Evolutionary conservation across 768 basidiomycete species (phyloP).

Genomic region (Boletus subcaerulescens): DNA sequence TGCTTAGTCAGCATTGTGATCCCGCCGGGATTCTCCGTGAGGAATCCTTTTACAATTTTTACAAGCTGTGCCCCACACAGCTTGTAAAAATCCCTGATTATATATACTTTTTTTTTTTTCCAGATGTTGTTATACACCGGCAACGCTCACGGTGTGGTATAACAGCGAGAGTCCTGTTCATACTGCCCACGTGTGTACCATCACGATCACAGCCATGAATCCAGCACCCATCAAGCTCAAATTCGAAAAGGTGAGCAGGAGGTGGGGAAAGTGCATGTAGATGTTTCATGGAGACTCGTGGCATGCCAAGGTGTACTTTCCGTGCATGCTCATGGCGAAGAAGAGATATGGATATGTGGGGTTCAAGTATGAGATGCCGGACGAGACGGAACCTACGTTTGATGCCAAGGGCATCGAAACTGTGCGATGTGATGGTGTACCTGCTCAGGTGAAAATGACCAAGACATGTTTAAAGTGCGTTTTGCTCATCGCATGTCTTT

Average conservation of each 20-base stretch:
- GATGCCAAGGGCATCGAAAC: slow-evolving; percentile 99
- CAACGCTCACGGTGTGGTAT: slow-evolving; percentile 69
- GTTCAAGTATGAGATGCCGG: slow-evolving; percentile 86
- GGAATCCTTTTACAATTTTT: too few relatives aligned
- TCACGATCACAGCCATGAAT: slow-evolving; percentile 73
- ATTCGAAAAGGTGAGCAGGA: slow-evolving; percentile 80
- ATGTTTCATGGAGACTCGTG: background rate
- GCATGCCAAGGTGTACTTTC: slow-evolving; percentile 76
- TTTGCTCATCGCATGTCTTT: background rate
- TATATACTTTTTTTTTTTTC: too few relatives aligned
- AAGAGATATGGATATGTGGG: slow-evolving; percentile 99
- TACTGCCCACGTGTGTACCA: slow-evolving; percentile 16
- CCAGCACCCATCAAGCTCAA: slow-evolving; percentile 93
- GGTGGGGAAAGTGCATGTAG: background rate
- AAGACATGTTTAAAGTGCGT: slow-evolving; percentile 88
- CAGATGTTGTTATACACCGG: slow-evolving; percentile 59
- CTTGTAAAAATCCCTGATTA: too few relatives aligned
- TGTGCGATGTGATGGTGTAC: slow-evolving; percentile 87
- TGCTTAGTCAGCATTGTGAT: too few relatives aligned
- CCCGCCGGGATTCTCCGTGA: too few relatives aligned
- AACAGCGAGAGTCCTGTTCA: slow-evolving; percentile 56
- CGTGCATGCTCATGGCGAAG: slow-evolving; percentile 94
- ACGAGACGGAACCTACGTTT: slow-evolving; percentile 75
- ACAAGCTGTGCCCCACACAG: too few relatives aligned
- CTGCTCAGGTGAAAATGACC: slow-evolving; percentile 89